Base-by-base conservation (phyloP, 768 basidiomycete species). In the Tricholoma saponaceum region DNA sequence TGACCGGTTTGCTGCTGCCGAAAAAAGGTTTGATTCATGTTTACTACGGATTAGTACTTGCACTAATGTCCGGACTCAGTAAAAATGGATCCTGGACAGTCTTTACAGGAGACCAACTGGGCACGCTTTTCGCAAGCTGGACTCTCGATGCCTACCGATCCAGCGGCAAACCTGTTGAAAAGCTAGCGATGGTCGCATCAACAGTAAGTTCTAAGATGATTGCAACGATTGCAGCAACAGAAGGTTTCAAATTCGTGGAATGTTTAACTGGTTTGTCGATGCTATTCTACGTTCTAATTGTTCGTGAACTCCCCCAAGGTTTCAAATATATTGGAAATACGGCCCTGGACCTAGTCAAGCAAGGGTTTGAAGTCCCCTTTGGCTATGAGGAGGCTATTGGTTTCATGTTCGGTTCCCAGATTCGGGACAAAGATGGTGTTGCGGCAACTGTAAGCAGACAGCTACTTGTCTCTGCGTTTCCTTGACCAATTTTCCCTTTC, bases 351-450 rank as follows among this genome's bases (percentile, higher is more conserved):
- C 79, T 94, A 14, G 85, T 80, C 13, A 67, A 73, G 43, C 72
- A 84, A 37, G 92, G 91, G 1, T 90, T 81, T 64, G 81, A 86
- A 41, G 86, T 88, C 9, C 83, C 81, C 0, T 94, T 95, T 64
- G 91, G 87, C 9, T 95, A 95, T 65, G 93, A 95, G 66, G 93
- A 95, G 71, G 93, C 94, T 1, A 94, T 95, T 55, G 93, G 93
- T 3, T 95, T 83, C 67, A 94, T 94, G 91, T 85, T 92, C 69
- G 90, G 90, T 25, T 75, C 82, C 13, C 75, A 84, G 25, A 83
- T 95, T 62, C 79, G 89, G 33, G 93, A 95, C 68, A 95, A 95
- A 68, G 93, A 95, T 67, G 93, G 93, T 2, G 83, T 95, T 52
- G 82, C 89, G 51, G 91, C 92, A 5, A 84, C 86, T 22, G 92